Conservation (phyloP, 2,329 filamentous ascomycete species). For the Cladobotryum mycophilum region DNA sequence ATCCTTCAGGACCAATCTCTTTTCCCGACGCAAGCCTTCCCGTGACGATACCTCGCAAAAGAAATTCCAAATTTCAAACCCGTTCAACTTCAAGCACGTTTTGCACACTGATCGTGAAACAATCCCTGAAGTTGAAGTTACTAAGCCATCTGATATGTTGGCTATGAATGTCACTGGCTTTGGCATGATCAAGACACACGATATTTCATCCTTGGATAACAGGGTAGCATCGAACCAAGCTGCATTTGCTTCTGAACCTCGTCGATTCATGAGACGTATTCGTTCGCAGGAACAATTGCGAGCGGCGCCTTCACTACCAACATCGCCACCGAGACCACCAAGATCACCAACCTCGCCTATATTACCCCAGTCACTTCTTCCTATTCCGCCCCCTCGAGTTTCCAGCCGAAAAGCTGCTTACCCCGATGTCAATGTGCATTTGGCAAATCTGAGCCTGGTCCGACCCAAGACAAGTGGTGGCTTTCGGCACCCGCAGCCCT, state of each 20-base stretch:
- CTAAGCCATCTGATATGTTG: conserved; percentile 3
- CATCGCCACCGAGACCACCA: conserved; percentile 32
- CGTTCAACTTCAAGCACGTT: conserved; percentile 63
- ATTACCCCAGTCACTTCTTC: conserved; percentile 27
- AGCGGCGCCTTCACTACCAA: conserved; percentile 39
- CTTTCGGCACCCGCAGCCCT: conserved; percentile 40
- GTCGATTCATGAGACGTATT: conserved; percentile 35
- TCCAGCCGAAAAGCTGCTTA: conserved; percentile 50
- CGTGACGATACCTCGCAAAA: conserved; percentile 30
- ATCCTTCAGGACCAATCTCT: conserved; percentile 43
- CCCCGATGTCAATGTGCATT: conserved; percentile 34
- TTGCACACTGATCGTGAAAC: conserved; percentile 50
- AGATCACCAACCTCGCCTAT: conserved; percentile 37
- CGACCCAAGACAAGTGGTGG: conserved; percentile 40
- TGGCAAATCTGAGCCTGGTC: conserved; percentile 30
- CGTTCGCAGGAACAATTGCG: conserved; percentile 47
- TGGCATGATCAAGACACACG: conserved; percentile 17
- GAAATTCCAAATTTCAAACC: conserved; percentile 52
- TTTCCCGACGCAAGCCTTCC: conserved; percentile 41
- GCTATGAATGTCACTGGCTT: conserved; percentile 16
- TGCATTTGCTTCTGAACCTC: conserved; percentile 20
- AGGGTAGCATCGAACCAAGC: neutral
- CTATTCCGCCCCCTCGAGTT: conserved; percentile 45
- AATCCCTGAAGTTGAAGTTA: conserved; percentile 29
- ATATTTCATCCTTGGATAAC: neutral